These are phyloP conservation scores for Gossypium davidsonii DNA, from an alignment of 441 rosid genomes.

Conservation along the genomic window DNA sequence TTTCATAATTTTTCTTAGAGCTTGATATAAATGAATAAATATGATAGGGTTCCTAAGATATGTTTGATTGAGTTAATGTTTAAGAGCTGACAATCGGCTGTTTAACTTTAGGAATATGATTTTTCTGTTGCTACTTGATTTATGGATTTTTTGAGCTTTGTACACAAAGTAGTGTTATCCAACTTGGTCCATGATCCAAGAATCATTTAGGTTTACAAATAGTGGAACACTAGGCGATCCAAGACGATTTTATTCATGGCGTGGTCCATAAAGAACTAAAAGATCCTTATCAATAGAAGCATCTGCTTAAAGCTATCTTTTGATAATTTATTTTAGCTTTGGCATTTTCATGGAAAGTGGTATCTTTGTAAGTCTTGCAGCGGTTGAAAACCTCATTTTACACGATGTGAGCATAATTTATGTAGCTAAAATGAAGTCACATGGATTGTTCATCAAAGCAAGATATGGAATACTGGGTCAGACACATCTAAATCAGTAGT, in stretches of 20 bases:
- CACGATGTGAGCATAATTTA: not conserved
- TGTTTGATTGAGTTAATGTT: not conserved
- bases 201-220: not conserved
- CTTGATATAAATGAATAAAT: not conserved
- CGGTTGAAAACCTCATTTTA: not conserved
- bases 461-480: not conserved
- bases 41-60: not conserved
- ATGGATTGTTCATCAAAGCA: constrained; percentile 1
- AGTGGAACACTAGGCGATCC: not conserved
- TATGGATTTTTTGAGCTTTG: not conserved
- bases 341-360: not conserved
- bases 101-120: constrained; percentile 1
- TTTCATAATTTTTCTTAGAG: not conserved
- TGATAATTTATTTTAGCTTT: not conserved
- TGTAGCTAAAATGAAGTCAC: not conserved
- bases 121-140: not conserved
- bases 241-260: not conserved
- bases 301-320: not conserved
- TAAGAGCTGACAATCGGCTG: not conserved
- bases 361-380: not conserved
- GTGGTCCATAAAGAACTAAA: not conserved
- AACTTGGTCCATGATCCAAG: not conserved
- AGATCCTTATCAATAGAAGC: not conserved
- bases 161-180: not conserved
- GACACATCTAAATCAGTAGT: not conserved